These are phyloP conservation scores for Thymus quinquecostatus DNA, from an alignment of 257 asterid genomes.

Conservation along the genomic window DNA sequence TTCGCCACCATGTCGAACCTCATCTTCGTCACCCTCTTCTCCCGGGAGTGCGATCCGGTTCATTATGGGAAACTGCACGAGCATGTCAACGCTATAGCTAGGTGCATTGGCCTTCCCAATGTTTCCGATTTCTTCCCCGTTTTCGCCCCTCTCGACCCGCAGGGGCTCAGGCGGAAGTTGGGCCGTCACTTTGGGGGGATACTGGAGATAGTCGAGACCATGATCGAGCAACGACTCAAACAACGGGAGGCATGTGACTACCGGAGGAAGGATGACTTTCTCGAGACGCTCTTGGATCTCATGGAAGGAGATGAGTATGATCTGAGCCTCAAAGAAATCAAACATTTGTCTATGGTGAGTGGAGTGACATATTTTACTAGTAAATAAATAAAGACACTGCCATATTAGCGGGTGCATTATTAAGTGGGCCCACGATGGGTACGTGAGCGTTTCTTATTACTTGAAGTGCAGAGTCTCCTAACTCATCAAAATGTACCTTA, in stretches of 20 bases:
- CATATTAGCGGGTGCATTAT: too few species aligned
- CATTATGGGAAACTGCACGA: background rate
- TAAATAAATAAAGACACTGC: too few species aligned
- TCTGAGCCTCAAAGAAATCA: background rate
- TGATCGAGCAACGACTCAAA: background rate
- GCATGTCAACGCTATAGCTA: background rate
- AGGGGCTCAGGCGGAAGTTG: background rate
- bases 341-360: slow-evolving; percentile 1
- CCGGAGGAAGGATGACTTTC: background rate
- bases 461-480: too few species aligned
- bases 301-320: slow-evolving; percentile 8
- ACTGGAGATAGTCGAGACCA: background rate
- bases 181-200: background rate
- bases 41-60: background rate
- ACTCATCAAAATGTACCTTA: too few species aligned
- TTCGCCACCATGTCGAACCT: slow-evolving; percentile 18
- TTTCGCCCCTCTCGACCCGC: background rate
- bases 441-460: too few species aligned
- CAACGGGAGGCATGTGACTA: background rate
- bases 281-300: slow-evolving; percentile 8
- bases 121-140: background rate
- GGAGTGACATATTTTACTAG: too few species aligned
- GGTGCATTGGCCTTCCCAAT: background rate
- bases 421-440: too few species aligned
- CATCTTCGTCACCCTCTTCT: background rate